phyloP scores from a whole-genome alignment of 1,284 basidiomycete species.

The Fomes fomentarius region DNA sequence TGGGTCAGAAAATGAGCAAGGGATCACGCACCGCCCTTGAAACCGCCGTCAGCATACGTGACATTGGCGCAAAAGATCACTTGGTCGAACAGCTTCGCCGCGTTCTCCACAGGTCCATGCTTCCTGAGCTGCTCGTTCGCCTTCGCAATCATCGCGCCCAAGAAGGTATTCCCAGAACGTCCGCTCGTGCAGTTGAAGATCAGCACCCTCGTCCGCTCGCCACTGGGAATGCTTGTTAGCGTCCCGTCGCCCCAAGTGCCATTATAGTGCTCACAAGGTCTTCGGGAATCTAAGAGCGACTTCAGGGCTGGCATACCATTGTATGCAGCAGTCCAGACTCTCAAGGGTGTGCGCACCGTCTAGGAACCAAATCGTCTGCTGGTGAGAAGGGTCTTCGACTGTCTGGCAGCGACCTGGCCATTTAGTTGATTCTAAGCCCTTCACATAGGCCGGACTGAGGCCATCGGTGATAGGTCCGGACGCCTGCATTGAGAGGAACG shows the following conservation, averaged over 20 bases:
- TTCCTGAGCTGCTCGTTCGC: slow-evolving; percentile 49
- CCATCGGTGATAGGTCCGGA: slow-evolving; percentile 30
- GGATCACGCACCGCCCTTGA: slow-evolving; percentile 78
- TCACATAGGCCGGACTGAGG: slow-evolving; percentile 58
- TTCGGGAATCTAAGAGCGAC: slow-evolving; percentile 43
- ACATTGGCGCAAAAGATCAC: slow-evolving; percentile 97
- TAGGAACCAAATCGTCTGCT: slow-evolving; percentile 79
- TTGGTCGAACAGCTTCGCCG: slow-evolving; percentile 70
- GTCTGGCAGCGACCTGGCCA: slow-evolving; percentile 99
- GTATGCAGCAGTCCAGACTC: slow-evolving; percentile 83
- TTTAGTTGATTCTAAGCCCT: slow-evolving; percentile 70
- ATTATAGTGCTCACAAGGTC: slow-evolving; percentile 20
- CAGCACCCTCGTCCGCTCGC: slow-evolving; percentile 54
- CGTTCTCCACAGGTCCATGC: slow-evolving; percentile 40
- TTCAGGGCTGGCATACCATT: slow-evolving; percentile 79
- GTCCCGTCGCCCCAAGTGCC: background rate
- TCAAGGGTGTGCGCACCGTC: slow-evolving; percentile 97
- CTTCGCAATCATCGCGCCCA: slow-evolving; percentile 61
- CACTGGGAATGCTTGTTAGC: background rate
- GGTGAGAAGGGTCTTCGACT: slow-evolving; percentile 59
- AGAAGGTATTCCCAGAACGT: slow-evolving; percentile 77
- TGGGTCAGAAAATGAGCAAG: background rate
- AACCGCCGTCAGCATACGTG: slow-evolving; percentile 88
- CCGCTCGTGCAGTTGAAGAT: slow-evolving; percentile 98
- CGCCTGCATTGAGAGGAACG: slow-evolving; percentile 62